Conservation (phyloP, 345 rosid species). For the Populus deltoides region DNA sequence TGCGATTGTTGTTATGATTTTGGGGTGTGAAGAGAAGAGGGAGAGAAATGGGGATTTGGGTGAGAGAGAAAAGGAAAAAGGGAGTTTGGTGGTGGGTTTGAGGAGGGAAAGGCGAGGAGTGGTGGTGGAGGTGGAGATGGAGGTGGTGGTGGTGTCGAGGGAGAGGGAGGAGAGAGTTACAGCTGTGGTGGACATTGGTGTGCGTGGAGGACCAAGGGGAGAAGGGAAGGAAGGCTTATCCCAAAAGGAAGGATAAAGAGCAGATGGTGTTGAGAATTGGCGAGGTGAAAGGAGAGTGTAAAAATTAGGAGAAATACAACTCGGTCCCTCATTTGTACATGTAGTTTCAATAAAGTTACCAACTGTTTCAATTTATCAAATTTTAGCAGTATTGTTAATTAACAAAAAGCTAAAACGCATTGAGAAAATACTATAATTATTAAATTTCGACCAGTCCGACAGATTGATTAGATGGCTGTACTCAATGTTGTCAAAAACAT, state of each 20-base stretch:
- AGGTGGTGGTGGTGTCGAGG: constrained; percentile 26
- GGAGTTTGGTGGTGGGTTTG: constrained; percentile 9
- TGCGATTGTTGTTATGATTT: constrained; percentile 1
- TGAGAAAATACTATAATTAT: no score
- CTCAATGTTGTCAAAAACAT: no score
- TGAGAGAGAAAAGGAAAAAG: constrained; percentile 13
- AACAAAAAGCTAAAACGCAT: no score
- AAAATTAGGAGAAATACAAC: neutral
- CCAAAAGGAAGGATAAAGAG: neutral
- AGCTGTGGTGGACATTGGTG: constrained; percentile 27
- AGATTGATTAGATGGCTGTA: no score
- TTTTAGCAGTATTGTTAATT: no score
- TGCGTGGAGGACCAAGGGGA: neutral
- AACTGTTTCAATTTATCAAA: no score
- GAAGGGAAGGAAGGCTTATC: constrained; percentile 13
- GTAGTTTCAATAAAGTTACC: neutral
- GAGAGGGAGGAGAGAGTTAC: constrained; percentile 35
- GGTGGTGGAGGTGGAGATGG: neutral
- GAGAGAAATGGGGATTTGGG: constrained; percentile 23
- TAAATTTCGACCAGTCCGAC: no score
- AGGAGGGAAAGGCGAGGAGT: neutral
- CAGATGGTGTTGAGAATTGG: neutral
- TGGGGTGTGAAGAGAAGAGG: constrained; percentile 21
- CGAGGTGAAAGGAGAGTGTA: no score
- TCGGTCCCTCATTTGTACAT: neutral